Evolutionary conservation across 202 grass and related monocot genomes (phyloP).

Genomic region (Schoenoplectus tabernaemontani): DNA sequence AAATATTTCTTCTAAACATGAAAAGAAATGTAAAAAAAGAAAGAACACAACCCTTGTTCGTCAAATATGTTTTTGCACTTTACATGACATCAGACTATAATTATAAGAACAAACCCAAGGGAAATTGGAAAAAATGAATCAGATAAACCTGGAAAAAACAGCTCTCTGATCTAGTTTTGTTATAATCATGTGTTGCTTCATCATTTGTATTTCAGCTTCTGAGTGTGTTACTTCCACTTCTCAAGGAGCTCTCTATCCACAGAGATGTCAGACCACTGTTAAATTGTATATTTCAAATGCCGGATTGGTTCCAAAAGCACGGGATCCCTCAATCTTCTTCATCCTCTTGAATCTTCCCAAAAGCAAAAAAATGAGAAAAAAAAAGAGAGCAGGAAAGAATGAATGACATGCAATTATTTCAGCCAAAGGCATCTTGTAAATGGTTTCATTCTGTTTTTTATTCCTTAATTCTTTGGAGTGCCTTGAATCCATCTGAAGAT

Average conservation of each 20-base stretch:
- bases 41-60: neutral
- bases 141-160: neutral
- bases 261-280: conserved; percentile 64
- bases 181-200: conserved; percentile 4
- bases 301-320: conserved; percentile 74
- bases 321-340: conserved; percentile 42
- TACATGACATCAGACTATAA: neutral
- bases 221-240: conserved; percentile 70
- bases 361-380: no score
- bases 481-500: neutral
- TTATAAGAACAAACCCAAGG: neutral
- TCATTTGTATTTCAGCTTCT: conserved; percentile 56
- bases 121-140: neutral
- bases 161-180: neutral
- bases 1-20: neutral
- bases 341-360: neutral
- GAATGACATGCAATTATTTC: conserved; percentile 7
- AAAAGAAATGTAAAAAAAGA: neutral
- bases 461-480: conserved; percentile 21
- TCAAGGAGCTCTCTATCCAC: conserved; percentile 71
- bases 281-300: conserved; percentile 78
- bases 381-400: neutral
- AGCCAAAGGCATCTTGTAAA: conserved; percentile 25
- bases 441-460: conserved; percentile 22
- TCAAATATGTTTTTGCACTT: neutral